Conservation (phyloP, 2,329 filamentous ascomycete genomes). For the Apiospora koreana region DNA sequence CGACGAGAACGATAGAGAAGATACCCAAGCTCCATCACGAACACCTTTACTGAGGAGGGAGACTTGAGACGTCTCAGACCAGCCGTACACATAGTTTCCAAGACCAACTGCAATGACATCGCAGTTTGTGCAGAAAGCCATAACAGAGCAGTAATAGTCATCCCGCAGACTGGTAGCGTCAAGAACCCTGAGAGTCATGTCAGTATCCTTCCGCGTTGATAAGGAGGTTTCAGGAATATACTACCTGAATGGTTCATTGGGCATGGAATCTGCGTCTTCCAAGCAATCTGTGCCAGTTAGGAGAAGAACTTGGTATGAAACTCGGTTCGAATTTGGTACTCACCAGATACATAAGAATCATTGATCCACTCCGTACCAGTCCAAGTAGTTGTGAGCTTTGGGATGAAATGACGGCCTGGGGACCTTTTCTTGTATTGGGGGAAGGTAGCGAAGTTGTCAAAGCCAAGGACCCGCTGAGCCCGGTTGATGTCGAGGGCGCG, state of each 20-base stretch:
- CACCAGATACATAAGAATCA: slow-evolving; percentile 22
- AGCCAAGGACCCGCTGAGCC: slow-evolving; percentile 64
- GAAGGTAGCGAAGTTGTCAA: slow-evolving; percentile 36
- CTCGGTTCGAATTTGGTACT: neutral
- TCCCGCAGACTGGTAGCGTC: slow-evolving; percentile 88
- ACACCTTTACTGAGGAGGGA: slow-evolving; percentile 49
- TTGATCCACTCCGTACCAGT: slow-evolving; percentile 43
- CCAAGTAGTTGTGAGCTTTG: slow-evolving; percentile 40
- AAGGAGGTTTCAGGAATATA: slow-evolving; percentile 22
- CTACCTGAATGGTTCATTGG: slow-evolving; percentile 76
- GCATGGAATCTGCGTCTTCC: slow-evolving; percentile 51
- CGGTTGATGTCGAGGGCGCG: slow-evolving; percentile 80
- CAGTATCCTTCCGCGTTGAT: slow-evolving; percentile 23
- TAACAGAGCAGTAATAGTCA: slow-evolving; percentile 91
- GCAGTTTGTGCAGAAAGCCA: slow-evolving; percentile 78
- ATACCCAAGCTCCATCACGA: slow-evolving; percentile 63
- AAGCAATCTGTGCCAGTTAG: slow-evolving; percentile 16
- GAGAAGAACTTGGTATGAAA: too few species aligned
- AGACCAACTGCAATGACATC: slow-evolving; percentile 83
- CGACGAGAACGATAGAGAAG: slow-evolving; percentile 89
- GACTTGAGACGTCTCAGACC: slow-evolving; percentile 77
- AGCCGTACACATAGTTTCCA: slow-evolving; percentile 78
- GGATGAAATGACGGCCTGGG: slow-evolving; percentile 25
- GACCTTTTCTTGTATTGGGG: slow-evolving; percentile 29
- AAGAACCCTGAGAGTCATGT: slow-evolving; percentile 62